Evolutionary conservation across 2,329 filamentous ascomycete species (phyloP), one percentile per base, ranked within the genome.

Genomic region (Xylariaceae sp.): DNA sequence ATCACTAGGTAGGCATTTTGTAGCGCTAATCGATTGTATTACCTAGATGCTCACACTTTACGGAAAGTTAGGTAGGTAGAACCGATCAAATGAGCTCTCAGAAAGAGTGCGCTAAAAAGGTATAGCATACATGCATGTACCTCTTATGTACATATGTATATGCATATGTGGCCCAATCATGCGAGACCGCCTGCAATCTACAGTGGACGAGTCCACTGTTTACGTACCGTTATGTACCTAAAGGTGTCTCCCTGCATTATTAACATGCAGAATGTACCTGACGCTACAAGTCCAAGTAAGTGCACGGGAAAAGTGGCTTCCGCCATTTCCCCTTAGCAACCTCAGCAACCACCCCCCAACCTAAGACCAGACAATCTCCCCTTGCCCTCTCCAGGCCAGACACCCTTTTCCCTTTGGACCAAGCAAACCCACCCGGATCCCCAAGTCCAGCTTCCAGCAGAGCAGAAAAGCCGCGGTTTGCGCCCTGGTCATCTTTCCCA

Each of bases 391-490:
- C 49, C 49, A 26, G 41, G 41, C 41, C 41, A 43, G 21, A 49
- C 49, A 49, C 55, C 55, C 55, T 54, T 60, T 60, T 58, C 47
- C 60, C 56, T 61, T 59, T 63, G 51, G 58, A 51, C 55, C 58
- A 60, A 53, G 54, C 55, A 44, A 51, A 48, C 44, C 55, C 51
- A 43, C 51, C 54, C 26, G 26, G 26, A 26, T 26, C 26, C 30
- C 21, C 22, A 16, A 18, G 29, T 39, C 30, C 26, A 44, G 34
- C 39, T 19, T 47, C 41, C 26, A 47, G 34, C 45, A 43, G 22
- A 42, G 40, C 41, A 48, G 42, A 55, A 62, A 60, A 49, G 47
- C 47, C 42, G 53, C 55, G 59, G 45, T 55, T 63, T 63, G 64
- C 62, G 64, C 63, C 57, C 49, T 57, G 59, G 62, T 48, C 49